These are phyloP conservation scores for Fusarium neocosmosporiellum DNA, from an alignment of 2,329 filamentous ascomycete species.

Conservation along the genomic window DNA sequence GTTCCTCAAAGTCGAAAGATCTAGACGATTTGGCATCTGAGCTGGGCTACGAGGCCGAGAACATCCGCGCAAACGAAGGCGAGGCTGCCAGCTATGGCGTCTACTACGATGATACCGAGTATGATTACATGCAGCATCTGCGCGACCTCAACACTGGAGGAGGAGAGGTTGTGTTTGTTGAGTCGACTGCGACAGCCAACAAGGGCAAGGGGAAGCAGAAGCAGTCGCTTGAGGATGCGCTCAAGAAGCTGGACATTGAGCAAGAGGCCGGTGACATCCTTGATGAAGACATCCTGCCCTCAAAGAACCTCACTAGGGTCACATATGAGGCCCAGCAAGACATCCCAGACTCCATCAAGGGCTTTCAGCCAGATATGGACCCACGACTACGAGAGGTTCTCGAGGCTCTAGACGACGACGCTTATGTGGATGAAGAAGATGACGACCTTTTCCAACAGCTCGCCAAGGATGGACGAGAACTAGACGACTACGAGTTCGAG, in stretches of 20 bases:
- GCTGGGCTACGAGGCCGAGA: constrained; percentile 73
- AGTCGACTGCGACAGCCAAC: constrained; percentile 71
- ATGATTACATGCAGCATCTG: constrained; percentile 99
- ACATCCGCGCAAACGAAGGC: constrained; percentile 88
- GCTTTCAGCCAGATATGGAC: constrained; percentile 98
- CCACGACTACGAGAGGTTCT: constrained; percentile 89
- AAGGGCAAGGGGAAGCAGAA: constrained; percentile 82
- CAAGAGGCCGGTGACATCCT: constrained; percentile 69
- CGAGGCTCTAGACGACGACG: constrained; percentile 94
- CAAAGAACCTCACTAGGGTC: constrained; percentile 78
- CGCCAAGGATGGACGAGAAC: constrained; percentile 75
- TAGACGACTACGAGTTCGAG: constrained; percentile 85
- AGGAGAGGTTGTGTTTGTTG: constrained; percentile 85
- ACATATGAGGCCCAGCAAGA: constrained; percentile 95
- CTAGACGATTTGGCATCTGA: constrained; percentile 81
- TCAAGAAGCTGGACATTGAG: constrained; percentile 71
- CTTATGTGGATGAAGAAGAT: constrained; percentile 87
- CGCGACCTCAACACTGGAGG: constrained; percentile 82
- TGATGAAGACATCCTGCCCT: constrained; percentile 80
- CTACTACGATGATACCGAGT: constrained; percentile 93
- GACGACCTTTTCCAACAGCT: constrained; percentile 87
- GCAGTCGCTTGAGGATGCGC: constrained; percentile 82
- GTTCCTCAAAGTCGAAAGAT: constrained; percentile 66
- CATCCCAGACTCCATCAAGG: constrained; percentile 88
- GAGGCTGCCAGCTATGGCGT: constrained; percentile 95